Evolutionary conservation across 2,329 filamentous ascomycete species (phyloP).

Genomic region (Macroventuria anomochaeta): DNA sequence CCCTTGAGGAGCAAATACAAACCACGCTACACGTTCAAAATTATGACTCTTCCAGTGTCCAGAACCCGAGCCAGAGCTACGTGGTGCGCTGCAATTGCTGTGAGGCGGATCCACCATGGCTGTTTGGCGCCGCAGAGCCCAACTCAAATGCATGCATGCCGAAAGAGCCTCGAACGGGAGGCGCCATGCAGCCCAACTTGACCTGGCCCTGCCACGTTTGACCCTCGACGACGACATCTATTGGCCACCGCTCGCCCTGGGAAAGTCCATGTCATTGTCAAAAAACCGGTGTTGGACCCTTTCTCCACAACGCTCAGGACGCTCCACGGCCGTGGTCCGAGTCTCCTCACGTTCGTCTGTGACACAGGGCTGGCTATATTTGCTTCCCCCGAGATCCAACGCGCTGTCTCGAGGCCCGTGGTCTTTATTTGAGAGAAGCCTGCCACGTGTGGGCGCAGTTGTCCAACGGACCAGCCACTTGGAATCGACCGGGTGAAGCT

Average conservation of each 20-base stretch:
- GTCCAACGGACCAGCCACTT: constrained; percentile 6
- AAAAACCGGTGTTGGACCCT: constrained; percentile 3
- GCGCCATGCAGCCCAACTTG: constrained; percentile 31
- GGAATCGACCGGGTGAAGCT: neutral
- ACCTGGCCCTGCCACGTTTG: constrained; percentile 13
- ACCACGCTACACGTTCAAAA: constrained; percentile 4
- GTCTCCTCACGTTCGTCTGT: constrained; percentile 14
- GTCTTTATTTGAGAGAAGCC: constrained; percentile 6
- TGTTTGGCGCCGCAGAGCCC: constrained; percentile 21
- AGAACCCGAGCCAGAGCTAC: constrained; percentile 17
- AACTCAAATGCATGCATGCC: constrained; percentile 18
- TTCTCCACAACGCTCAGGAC: constrained; percentile 13
- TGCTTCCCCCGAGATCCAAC: neutral
- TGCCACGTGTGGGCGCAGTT: constrained; percentile 28
- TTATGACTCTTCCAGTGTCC: constrained; percentile 4
- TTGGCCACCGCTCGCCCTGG: constrained; percentile 4
- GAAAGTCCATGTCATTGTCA: constrained; percentile 4
- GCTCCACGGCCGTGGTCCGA: constrained; percentile 10
- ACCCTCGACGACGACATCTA: neutral
- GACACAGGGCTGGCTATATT: neutral
- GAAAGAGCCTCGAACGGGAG: constrained; percentile 25
- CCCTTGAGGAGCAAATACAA: neutral
- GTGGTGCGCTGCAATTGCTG: constrained; percentile 27
- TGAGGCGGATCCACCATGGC: constrained; percentile 3
- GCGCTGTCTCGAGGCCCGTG: no score